Base-by-base conservation (phyloP, 106 monocot species). In the Posidonia australis region DNA sequence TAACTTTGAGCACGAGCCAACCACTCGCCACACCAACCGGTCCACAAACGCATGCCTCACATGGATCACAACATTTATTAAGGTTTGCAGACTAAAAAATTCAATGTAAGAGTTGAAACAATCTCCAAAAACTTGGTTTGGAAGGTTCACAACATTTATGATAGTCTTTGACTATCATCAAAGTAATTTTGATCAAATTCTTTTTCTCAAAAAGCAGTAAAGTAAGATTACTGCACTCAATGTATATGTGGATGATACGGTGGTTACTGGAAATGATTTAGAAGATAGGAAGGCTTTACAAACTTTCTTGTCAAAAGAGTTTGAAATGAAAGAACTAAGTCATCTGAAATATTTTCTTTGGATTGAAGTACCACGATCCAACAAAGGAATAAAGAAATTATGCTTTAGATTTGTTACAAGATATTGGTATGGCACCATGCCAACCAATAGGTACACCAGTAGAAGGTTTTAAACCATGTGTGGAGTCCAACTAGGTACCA, bases 181-280 rank as follows among this genome's bases (percentile, higher is more conserved):
- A n/a, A 72, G 64, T 31, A 72, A 56, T 44, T 64, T 24, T 25
- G 63, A 72, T 22, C 73, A 73, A 17, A 72, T 63, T 60, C 63
- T 72, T 53, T 46, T 64, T 44, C 18, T 72, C 20, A 72, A 64
- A 16, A 51, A 43, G 5, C 5, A 45, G 5, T 7, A 45, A 45
- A 12, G 44, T 7, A 45, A 7, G 44, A 45, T 45, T 45, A 45
- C 44, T 45, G 5, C 9, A 7, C 44, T 45, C 44, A 45, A 7
- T 45, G 44, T 65, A 17, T 65, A 65, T 65, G 48, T 24, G 1
- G 48, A 65, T 61, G 70, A 60, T n/a, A 61, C 30, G 70, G n/a
- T 61, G 13, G 47, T 70, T 1, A 70, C 28, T 48, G 17, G 60
- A 49, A 70, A 70, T 70, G 49, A 70, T 61, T 36, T 13, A 21